Evolutionary conservation across 2,329 filamentous ascomycete genomes (phyloP).

Genomic region (Sclerotiophoma versabilis): DNA sequence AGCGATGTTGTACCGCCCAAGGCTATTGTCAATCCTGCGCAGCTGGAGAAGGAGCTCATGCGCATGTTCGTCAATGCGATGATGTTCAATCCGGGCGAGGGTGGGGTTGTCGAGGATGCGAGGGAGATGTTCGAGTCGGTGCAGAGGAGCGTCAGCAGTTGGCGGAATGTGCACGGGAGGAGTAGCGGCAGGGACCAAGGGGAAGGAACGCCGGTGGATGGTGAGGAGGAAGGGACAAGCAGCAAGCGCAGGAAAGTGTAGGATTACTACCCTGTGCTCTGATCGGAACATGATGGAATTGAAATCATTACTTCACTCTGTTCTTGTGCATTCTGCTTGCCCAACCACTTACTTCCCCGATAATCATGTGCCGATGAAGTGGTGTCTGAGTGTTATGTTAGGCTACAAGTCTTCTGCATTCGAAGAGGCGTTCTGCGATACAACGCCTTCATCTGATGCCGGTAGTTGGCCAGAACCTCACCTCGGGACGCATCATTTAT

Average conservation of each 20-base stretch:
- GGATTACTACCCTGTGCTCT: background rate
- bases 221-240: constrained; percentile 32
- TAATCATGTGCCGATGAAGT: too few relatives aligned
- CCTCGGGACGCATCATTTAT: too few relatives aligned
- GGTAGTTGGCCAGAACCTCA: too few relatives aligned
- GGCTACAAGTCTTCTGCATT: too few relatives aligned
- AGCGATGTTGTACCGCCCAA: constrained; percentile 83
- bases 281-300: background rate
- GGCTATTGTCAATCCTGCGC: constrained; percentile 90
- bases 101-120: constrained; percentile 86
- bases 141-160: constrained; percentile 76
- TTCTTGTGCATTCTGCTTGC: too few relatives aligned
- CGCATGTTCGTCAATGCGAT: constrained; percentile 98
- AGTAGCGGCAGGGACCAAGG: constrained; percentile 30
- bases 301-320: too few relatives aligned
- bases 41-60: constrained; percentile 90
- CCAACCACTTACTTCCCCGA: too few relatives aligned
- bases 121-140: constrained; percentile 90
- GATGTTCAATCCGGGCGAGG: constrained; percentile 97
- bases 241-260: constrained; percentile 43
- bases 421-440: too few relatives aligned
- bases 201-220: constrained; percentile 41
- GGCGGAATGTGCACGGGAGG: constrained; percentile 72
- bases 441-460: too few relatives aligned
- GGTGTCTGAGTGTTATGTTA: too few relatives aligned